Conservation (phyloP, 495 filamentous ascomycete species). For the Hamigera avellanea region DNA sequence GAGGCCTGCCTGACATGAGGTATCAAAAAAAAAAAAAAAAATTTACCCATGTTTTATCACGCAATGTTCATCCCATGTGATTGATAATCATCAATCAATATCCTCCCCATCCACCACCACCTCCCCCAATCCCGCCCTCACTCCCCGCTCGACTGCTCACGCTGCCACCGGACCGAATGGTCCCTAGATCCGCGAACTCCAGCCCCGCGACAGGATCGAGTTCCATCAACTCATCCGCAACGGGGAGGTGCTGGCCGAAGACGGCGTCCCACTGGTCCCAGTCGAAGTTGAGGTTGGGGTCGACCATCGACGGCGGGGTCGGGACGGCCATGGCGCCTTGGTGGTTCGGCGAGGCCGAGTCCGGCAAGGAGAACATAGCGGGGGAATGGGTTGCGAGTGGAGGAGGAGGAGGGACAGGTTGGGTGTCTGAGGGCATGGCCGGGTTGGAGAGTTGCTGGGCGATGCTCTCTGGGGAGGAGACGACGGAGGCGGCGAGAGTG, state of each 20-base stretch:
- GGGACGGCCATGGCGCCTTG: conserved; percentile 11
- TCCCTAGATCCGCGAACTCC: conserved; percentile 4
- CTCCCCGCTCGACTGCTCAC: too few relatives aligned
- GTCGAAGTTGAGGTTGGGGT: conserved; percentile 35
- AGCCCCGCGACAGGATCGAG: conserved; percentile 29
- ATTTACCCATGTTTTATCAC: too few relatives aligned
- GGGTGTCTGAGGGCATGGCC: conserved; percentile 3
- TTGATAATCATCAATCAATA: conserved; percentile 5
- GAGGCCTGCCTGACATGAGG: too few relatives aligned
- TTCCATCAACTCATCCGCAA: conserved; percentile 36
- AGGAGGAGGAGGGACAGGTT: conserved; percentile 4
- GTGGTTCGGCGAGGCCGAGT: background rate
- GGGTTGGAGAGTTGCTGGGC: background rate
- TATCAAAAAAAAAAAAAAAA: too few relatives aligned
- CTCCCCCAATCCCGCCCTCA: too few relatives aligned
- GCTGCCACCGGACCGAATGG: too few relatives aligned
- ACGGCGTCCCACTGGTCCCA: conserved; percentile 43
- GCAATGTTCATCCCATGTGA: too few relatives aligned
- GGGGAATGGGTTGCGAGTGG: conserved; percentile 1
- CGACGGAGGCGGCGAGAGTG: background rate
- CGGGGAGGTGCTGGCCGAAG: conserved; percentile 35
- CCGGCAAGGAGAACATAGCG: too few relatives aligned
- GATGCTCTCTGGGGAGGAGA: background rate
- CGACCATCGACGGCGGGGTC: conserved; percentile 33
- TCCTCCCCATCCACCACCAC: conserved; percentile 7